These are phyloP conservation scores for Fusarium robinianum DNA, from an alignment of 2,329 filamentous ascomycete species.

Conservation along the genomic window DNA sequence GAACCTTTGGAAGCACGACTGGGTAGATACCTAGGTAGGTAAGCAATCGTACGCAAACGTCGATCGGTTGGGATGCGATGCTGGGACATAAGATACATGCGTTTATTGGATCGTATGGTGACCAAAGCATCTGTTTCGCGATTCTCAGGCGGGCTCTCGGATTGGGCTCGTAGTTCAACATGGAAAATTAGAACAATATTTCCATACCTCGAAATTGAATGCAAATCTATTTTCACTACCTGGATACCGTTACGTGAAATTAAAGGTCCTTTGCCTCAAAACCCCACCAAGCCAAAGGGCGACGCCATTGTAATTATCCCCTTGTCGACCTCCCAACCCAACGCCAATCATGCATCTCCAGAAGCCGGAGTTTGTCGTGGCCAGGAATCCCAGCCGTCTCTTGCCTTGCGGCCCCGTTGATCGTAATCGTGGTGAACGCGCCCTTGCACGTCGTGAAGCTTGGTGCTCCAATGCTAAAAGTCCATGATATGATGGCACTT, in stretches of 20 bases:
- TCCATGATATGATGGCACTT: slow-evolving; percentile 1
- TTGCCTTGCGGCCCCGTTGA: slow-evolving; percentile 25
- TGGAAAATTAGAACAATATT: slow-evolving; percentile 11
- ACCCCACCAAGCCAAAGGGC: slow-evolving; percentile 33
- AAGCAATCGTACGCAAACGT: no score
- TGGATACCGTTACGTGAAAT: slow-evolving; percentile 28
- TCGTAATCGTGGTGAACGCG: slow-evolving; percentile 20
- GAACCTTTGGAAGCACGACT: no score
- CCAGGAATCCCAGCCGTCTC: slow-evolving; percentile 18
- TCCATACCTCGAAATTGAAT: slow-evolving; percentile 13
- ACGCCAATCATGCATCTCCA: slow-evolving; percentile 41
- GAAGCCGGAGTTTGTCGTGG: slow-evolving; percentile 30
- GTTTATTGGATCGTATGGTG: no score
- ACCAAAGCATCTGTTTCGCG: slow-evolving; percentile 5
- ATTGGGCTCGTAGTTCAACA: no score
- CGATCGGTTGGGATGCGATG: no score
- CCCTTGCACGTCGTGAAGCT: slow-evolving; percentile 14
- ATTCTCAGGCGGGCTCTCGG: no score
- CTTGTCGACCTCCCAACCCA: slow-evolving; percentile 35
- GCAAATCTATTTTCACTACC: slow-evolving; percentile 35
- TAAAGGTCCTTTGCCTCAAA: slow-evolving; percentile 21
- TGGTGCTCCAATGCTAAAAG: slow-evolving; percentile 17
- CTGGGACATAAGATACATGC: no score
- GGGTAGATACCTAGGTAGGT: no score
- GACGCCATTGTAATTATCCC: slow-evolving; percentile 37